Conservation (phyloP, 306 rosid genomes). For the Sindora glabra region DNA sequence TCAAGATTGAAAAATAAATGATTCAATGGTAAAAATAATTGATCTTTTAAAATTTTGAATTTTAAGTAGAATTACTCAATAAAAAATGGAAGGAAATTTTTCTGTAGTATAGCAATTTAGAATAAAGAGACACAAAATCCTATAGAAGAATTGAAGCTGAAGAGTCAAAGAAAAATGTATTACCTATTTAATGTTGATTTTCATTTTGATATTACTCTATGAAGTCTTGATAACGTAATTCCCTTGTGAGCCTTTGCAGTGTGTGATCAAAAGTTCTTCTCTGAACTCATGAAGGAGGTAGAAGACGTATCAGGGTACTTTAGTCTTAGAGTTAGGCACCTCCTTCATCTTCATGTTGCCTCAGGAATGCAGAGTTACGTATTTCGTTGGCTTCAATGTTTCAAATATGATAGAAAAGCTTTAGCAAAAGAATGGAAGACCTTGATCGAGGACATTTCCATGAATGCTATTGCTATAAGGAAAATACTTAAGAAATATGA, state of each 20-base stretch:
- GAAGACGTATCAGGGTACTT: conserved; percentile 62
- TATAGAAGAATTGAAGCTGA: background rate
- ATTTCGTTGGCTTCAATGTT: conserved; percentile 44
- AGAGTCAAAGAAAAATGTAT: too few relatives aligned
- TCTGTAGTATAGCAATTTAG: too few relatives aligned
- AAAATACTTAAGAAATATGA: conserved; percentile 94
- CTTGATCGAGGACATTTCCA: conserved; percentile 69
- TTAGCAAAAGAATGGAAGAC: conserved; percentile 62
- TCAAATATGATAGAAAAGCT: conserved; percentile 47
- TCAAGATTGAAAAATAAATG: too few relatives aligned
- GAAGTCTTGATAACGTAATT: too few relatives aligned
- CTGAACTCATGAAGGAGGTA: conserved; percentile 81
- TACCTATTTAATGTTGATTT: background rate
- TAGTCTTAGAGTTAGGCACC: conserved; percentile 62
- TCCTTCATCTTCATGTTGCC: conserved; percentile 74
- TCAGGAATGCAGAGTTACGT: conserved; percentile 69
- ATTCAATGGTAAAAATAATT: too few relatives aligned
- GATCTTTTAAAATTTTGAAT: too few relatives aligned
- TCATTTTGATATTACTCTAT: background rate
- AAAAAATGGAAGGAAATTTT: too few relatives aligned
- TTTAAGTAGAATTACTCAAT: too few relatives aligned
- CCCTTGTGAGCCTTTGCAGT: conserved; percentile 32
- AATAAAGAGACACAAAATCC: too few relatives aligned
- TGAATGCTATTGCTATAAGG: conserved; percentile 83
- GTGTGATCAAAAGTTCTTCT: conserved; percentile 69